Conservation (phyloP, 2,329 filamentous ascomycete species). For the Colletotrichum endophyticum region DNA sequence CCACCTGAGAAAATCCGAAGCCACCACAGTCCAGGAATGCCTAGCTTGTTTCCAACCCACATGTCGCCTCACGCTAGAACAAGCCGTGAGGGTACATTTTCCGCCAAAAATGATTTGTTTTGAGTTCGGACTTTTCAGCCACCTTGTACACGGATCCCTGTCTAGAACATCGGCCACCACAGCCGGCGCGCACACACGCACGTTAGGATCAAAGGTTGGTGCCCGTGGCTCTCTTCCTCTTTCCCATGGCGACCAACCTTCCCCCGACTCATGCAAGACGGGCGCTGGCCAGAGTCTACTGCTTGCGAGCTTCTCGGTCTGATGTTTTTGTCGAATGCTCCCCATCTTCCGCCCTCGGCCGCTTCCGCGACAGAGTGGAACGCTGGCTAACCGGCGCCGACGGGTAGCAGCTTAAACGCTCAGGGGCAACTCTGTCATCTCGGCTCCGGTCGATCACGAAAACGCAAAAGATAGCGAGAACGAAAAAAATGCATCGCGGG, state of each 20-base stretch:
- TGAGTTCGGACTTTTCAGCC: not conserved
- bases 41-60: not conserved
- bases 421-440: constrained; percentile 9
- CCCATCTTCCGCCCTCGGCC: not conserved
- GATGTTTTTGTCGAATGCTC: not conserved
- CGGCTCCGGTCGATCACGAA: not conserved
- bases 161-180: not conserved
- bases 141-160: not conserved
- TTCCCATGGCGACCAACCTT: not conserved
- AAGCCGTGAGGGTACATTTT: not conserved
- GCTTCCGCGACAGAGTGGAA: not conserved
- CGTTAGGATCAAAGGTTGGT: not conserved
- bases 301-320: not conserved
- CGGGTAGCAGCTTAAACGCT: not conserved
- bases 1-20: not conserved
- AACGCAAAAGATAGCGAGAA: not conserved
- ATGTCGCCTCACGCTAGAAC: not conserved
- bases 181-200: constrained; percentile 3
- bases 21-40: not conserved
- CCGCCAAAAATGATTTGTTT: not conserved
- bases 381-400: not conserved
- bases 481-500: not conserved
- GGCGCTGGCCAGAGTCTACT: not conserved
- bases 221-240: not conserved
- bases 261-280: not conserved